Percentiles rank a stretch among this genome's conserved stretches.
Conservation (phyloP, 2,329 filamentous ascomycete genomes). For the Stachybotrys chlorohalonatus region DNA sequence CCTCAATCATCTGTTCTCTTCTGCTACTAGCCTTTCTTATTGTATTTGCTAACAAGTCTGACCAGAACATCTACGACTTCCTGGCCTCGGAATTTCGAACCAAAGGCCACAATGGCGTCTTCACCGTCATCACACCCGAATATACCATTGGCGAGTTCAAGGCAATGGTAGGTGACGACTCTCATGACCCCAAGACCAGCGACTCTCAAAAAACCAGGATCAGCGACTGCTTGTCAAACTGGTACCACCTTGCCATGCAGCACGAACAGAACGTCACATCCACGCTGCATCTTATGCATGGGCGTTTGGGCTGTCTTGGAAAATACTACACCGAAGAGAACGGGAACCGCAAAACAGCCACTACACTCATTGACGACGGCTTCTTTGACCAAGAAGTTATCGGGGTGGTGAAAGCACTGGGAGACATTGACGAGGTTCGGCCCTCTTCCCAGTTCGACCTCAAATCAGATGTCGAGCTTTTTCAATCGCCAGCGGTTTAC, state of each 20-base stretch:
- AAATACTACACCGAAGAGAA: neutral
- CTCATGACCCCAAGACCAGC: neutral
- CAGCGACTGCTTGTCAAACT: neutral
- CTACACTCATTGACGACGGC: neutral
- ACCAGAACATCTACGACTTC: constrained; percentile 19
- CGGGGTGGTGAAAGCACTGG: neutral
- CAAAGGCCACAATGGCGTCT: constrained; percentile 10
- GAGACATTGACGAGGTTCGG: neutral
- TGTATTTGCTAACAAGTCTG: neutral
- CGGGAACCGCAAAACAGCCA: neutral
- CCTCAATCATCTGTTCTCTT: neutral
- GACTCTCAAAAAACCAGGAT: too few species aligned
- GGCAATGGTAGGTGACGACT: neutral
- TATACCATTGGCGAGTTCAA: constrained; percentile 12
- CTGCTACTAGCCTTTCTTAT: neutral
- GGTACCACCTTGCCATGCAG: neutral
- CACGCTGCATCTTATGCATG: neutral
- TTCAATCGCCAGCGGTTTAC: neutral
- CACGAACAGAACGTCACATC: neutral
- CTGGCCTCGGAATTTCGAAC: constrained; percentile 6
- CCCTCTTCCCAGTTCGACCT: neutral
- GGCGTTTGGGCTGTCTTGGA: neutral
- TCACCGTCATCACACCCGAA: constrained; percentile 16
- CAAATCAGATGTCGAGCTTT: neutral
- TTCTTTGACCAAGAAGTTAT: neutral